Evolutionary conservation across 352 stramenopile species (phyloP).

Genomic region (Plasmopara viticola): DNA sequence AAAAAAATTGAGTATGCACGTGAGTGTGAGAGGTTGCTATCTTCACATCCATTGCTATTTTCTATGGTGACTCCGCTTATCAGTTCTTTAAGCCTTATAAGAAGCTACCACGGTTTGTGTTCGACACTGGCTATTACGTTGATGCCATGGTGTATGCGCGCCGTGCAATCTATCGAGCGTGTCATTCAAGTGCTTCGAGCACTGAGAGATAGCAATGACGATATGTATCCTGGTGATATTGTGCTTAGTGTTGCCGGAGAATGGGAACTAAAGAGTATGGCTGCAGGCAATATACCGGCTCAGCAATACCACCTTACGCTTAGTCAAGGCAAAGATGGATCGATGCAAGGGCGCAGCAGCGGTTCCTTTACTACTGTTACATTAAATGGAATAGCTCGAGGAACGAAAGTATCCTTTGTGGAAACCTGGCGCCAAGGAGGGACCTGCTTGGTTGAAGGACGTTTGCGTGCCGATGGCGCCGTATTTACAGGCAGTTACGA

Average conservation of each 20-base stretch:
- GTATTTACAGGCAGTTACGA: slow-evolving; percentile 79
- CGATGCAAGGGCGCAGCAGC: slow-evolving; percentile 62
- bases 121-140: slow-evolving; percentile 70
- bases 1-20: slow-evolving; percentile 14
- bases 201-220: slow-evolving; percentile 19
- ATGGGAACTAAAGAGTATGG: slow-evolving; percentile 86
- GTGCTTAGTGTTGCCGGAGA: slow-evolving; percentile 68
- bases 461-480: slow-evolving; percentile 61
- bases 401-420: slow-evolving; percentile 79
- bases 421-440: slow-evolving; percentile 84
- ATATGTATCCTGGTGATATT: slow-evolving; percentile 30
- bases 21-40: slow-evolving; percentile 31
- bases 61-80: slow-evolving; percentile 59
- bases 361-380: slow-evolving; percentile 81
- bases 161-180: slow-evolving; percentile 60
- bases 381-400: slow-evolving; percentile 60
- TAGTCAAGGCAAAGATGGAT: slow-evolving; percentile 56
- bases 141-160: slow-evolving; percentile 69
- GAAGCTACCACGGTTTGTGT: slow-evolving; percentile 59
- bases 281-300: slow-evolving; percentile 77
- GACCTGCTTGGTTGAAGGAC: slow-evolving; percentile 79
- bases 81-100: slow-evolving; percentile 55
- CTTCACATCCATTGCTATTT: slow-evolving; percentile 47
- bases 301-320: slow-evolving; percentile 82
- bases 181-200: slow-evolving; percentile 43